Conservation (phyloP, 148 eudicot genomes). For the Diospyros kaki region DNA sequence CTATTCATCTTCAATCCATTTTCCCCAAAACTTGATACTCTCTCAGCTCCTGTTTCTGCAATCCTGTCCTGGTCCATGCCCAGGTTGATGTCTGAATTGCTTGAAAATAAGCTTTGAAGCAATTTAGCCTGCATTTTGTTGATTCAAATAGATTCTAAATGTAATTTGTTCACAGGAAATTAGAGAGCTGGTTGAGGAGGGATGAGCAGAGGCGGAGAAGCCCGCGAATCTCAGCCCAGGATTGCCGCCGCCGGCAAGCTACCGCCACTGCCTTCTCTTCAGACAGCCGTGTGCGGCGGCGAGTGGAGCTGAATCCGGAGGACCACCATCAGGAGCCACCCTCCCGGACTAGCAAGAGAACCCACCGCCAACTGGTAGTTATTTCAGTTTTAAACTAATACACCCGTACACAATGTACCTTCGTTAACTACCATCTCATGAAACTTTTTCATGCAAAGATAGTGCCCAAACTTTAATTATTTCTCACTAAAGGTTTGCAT, state of each 20-base stretch:
- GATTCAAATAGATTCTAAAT: background rate
- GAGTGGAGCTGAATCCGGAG: background rate
- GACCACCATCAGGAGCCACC: background rate
- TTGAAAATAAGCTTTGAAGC: background rate
- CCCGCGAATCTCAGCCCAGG: constrained; percentile 36
- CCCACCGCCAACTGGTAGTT: constrained; percentile 8
- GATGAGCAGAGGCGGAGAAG: constrained; percentile 34
- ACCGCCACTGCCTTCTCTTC: constrained; percentile 3
- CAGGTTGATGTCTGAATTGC: background rate
- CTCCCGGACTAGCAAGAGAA: constrained; percentile 17
- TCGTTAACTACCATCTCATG: too few relatives aligned
- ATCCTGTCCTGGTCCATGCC: background rate
- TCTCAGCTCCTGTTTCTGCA: background rate
- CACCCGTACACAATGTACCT: too few relatives aligned
- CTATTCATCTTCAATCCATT: background rate
- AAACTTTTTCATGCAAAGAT: too few relatives aligned
- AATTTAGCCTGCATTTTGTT: background rate
- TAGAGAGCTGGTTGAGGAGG: constrained; percentile 14
- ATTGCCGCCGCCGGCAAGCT: constrained; percentile 1
- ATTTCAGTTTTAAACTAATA: background rate
- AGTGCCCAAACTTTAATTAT: too few relatives aligned
- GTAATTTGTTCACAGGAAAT: constrained; percentile 14
- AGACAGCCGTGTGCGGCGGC: background rate
- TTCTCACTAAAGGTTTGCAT: too few relatives aligned
- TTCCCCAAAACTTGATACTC: background rate